phyloP scores from a whole-genome alignment of 2,329 filamentous ascomycete species.

The Sarocladium strictum region DNA sequence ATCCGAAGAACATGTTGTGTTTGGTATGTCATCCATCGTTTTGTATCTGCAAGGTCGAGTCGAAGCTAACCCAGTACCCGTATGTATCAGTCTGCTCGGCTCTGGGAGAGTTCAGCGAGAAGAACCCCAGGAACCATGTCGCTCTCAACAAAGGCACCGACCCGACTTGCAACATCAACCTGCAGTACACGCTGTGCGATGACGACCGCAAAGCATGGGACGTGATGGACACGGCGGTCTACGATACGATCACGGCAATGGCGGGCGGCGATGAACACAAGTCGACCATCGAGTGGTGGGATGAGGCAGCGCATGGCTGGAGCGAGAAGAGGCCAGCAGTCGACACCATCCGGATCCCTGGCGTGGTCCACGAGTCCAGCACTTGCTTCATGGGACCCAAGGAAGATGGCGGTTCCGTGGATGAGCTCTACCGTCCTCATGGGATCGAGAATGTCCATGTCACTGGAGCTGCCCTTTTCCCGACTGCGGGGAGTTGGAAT shows the following conservation, averaged over 20 bases:
- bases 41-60: too few species aligned
- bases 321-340: constrained; percentile 6
- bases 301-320: constrained; percentile 7
- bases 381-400: constrained; percentile 2
- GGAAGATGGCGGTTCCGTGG: background rate
- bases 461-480: background rate
- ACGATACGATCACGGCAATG: constrained; percentile 8
- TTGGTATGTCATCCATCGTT: constrained; percentile 6
- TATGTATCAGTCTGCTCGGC: constrained; percentile 7
- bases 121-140: constrained; percentile 7
- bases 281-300: constrained; percentile 7
- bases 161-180: constrained; percentile 8
- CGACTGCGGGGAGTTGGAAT: background rate
- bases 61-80: too few species aligned
- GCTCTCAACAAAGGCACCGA: constrained; percentile 9
- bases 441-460: background rate
- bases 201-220: constrained; percentile 1
- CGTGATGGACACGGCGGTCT: constrained; percentile 8
- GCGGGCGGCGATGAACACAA: background rate
- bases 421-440: background rate
- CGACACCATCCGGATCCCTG: constrained; percentile 9
- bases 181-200: constrained; percentile 8
- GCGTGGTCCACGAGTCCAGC: constrained; percentile 7
- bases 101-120: constrained; percentile 10
- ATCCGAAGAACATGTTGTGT: constrained; percentile 9